Base-by-base conservation (phyloP, 192 early-diverging fungal genomes). In the Paraglomus brasilianum region DNA sequence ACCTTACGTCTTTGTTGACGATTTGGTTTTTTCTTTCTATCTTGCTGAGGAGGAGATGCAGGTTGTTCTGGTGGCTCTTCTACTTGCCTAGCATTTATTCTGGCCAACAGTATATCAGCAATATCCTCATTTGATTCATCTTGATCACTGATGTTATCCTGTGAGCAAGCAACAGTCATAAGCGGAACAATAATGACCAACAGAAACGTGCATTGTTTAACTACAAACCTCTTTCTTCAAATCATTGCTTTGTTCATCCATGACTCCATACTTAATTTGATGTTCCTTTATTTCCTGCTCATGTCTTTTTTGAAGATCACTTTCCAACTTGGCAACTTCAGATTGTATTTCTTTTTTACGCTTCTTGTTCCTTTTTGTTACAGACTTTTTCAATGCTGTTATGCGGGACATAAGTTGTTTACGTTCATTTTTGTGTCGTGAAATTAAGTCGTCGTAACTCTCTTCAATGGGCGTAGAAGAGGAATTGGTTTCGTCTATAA, bases 291-390 rank as follows among this genome's bases (percentile, higher is more conserved):
- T 62, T 55, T 92, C 91, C 5, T 77, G 64, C 10, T 77, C 85
- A 14, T 95, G 93, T 46, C 84, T 78, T 50, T 81, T 74, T 17
- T 74, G 77, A 50, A 89, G 78, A 55, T 85, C 80, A 13, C 58
- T 66, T 73, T 95, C 93, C 63, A 96, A 69, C 5, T 71, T 73
- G 6, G 85, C 87, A 47, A 92, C 87, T 40, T 92, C 83, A 5
- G 78, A 78, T 1, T 77, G 56, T 7, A 94, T 69, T 49, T 83
- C 87, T 70, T 96, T 90, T 81, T 96, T 97, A 74, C 93, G 95
- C 77, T 88, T 85, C 82, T 97, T 97, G 80, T 93, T 86, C 48
- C 87, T 88, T 47, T 90, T 87, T 44, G 85, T 81, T 30, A 86
- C 88, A 0, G 88, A 75, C 77, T 91, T 93, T 65, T 92, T 93